Evolutionary conservation across 768 basidiomycete genomes (phyloP).

Genomic region (Mycena rebaudengoi): DNA sequence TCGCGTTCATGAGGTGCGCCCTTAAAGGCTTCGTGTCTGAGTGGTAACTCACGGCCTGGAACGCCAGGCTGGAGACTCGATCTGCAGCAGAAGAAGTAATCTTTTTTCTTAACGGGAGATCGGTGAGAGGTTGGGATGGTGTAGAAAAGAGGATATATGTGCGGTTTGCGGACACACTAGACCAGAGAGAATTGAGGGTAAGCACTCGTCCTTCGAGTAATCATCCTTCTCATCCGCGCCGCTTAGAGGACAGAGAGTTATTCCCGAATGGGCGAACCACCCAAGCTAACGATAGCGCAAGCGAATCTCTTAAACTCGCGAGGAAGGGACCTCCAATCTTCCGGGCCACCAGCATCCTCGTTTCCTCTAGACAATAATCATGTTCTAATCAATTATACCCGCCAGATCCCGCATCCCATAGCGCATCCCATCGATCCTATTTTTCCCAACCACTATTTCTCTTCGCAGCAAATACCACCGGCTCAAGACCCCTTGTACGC

Average conservation of each 20-base stretch:
- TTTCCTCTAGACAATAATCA: background rate
- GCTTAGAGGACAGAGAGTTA: conserved; percentile 17
- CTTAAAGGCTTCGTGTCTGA: background rate
- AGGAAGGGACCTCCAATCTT: conserved; percentile 1
- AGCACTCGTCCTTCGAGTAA: conserved; percentile 30
- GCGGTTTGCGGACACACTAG: conserved; percentile 61
- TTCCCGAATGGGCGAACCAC: background rate
- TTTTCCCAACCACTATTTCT: too few species aligned
- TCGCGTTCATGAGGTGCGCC: conserved; percentile 64
- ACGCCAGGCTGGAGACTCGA: conserved; percentile 56
- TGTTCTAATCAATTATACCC: too few species aligned
- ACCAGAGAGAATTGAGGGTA: conserved; percentile 63
- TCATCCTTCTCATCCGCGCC: background rate
- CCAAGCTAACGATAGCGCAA: conserved; percentile 18
- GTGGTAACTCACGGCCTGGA: background rate
- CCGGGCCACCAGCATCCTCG: too few species aligned
- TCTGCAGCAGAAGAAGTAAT: conserved; percentile 62
- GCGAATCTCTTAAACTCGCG: conserved; percentile 23
- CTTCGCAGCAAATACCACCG: background rate
- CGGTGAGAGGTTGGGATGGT: conserved; percentile 64
- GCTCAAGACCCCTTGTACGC: conserved; percentile 24
- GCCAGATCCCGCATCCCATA: too few species aligned
- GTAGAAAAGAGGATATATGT: conserved; percentile 60
- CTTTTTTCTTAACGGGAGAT: conserved; percentile 59
- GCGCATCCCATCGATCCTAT: too few species aligned